Evolutionary conservation across 2,329 filamentous ascomycete species (phyloP), one percentile per base, ranked within the genome.

Genomic region (Fusarium metavorans): DNA sequence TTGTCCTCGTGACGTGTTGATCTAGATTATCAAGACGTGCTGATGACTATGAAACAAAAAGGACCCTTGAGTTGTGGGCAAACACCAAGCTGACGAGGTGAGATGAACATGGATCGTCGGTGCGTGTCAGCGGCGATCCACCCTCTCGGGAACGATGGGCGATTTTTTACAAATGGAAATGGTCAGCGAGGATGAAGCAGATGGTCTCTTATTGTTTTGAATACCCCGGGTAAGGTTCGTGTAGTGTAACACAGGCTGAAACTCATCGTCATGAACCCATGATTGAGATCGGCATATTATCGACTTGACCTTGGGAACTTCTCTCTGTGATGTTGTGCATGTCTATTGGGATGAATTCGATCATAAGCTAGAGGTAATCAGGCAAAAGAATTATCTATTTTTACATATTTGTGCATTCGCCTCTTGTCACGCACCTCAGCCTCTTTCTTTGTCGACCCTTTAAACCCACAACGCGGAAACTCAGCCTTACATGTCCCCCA

Each of bases 401-500:
- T 27, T 60, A 54, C 32, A 57, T 23, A 32, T n/a, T 23, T 3
- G 7, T 41, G 35, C 71, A 32, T 54, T 35, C 20, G 27, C 57
- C 20, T 45, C 43, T 10, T 14, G 3, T 37, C 25, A 32, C 23
- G 16, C 6, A 37, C 30, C 20, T 37, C 27, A 45, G 25, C n/a
- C n/a, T 32, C 39, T 45, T 61, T 30, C 25, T 50, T 50, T 45
- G 30, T 52, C 10, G 7, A 27, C 11, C 25, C 30, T 20, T 18
- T 18, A 23, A 18, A 48, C n/a, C 57, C 57, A 27, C 35, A 41
- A 13, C 25, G 2, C 20, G 7, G 18, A 23, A 64, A 48, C 72
- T 75, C 72, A 75, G 72, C 72, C 72, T 75, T 74, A 74, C 70
- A 66, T 35, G 41, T 35, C 16, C 32, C 34, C n/a, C 25, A 23